phyloP scores from a whole-genome alignment of 495 filamentous ascomycete species.

The Darksidea phi region DNA sequence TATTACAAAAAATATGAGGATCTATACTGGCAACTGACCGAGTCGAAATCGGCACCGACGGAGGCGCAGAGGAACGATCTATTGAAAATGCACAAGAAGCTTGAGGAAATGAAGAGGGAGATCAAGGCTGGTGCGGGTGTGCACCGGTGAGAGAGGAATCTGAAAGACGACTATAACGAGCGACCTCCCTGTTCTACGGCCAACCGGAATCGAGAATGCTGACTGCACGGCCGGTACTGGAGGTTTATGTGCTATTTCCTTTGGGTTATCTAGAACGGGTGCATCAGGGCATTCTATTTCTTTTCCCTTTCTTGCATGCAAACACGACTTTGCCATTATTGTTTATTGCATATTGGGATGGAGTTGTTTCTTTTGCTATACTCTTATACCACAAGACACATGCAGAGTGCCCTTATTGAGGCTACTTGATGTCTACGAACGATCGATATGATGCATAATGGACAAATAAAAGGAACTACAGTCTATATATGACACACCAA shows the following conservation, averaged over 20 bases:
- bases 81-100: slow-evolving; percentile 36
- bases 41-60: slow-evolving; percentile 21
- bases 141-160: slow-evolving; percentile 2
- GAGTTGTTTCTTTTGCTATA: too few species aligned
- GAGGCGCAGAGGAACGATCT: slow-evolving; percentile 22
- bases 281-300: too few species aligned
- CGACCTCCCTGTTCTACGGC: not conserved
- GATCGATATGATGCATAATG: not conserved
- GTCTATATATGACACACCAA: too few species aligned
- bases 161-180: not conserved
- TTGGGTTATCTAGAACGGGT: too few species aligned
- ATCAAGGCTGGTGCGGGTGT: slow-evolving; percentile 34
- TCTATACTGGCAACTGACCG: slow-evolving; percentile 34
- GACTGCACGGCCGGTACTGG: too few species aligned
- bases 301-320: too few species aligned
- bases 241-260: too few species aligned
- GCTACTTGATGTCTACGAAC: not conserved
- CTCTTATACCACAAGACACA: too few species aligned
- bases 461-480: not conserved
- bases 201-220: not conserved
- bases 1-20: slow-evolving; percentile 37
- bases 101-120: slow-evolving; percentile 40
- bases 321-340: too few species aligned
- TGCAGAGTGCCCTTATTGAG: too few species aligned
- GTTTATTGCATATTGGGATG: too few species aligned